Base-by-base conservation (phyloP, 2,329 filamentous ascomycete genomes). In the Corynespora cassiicola region DNA sequence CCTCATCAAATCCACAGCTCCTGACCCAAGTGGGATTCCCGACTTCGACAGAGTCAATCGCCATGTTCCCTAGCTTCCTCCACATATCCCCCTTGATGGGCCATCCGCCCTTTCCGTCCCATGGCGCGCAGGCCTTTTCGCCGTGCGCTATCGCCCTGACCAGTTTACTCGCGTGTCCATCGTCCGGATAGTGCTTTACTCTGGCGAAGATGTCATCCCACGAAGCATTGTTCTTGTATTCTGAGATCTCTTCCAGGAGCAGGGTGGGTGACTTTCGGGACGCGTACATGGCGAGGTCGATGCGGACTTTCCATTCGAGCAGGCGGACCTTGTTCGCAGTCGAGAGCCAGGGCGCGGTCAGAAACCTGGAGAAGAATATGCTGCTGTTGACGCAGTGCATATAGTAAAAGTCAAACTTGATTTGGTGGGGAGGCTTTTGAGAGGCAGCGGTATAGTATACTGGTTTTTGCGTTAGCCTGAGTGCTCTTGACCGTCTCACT, bases 101-200 rank as follows among this genome's bases (percentile, higher is more conserved):
- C 19, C 81, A 73, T 9, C 47, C 55, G 11, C 51, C 73, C 70
- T 16, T 72, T 63, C 29, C 44, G 42, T 75, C 71, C 45, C 65
- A 86, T 25, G 65, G 62, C 49, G 61, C 54, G 34, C 76, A 78
- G 1, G 77, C 57, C 20, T 74, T 61, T 61, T 85, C 75, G 1
- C 82, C 88, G 54, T 90, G 69, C 4, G 79, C 78, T 12, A 94
- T 65, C 2, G 88, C 85, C 20, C 90, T 75, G 6, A 85, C 75
- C 5, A 95, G 70, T 67, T 96, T 96, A 36, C 84, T 76, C 7
- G 82, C 76, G 68, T 97, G 92, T 0, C 91, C 90, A 65, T 96
- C 90, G 51, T 96, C 91, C 0, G 76, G 58, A 15, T 74, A 60
- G 22, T 55, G 51, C 36, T 76, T 76, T 32, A 69, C 78, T 34